A percentile compares a stretch with the other conserved stretches of the same genome.
These are phyloP conservation scores for Ophiostoma sp. DNA, from an alignment of 2,329 filamentous ascomycete genomes.

Conservation along the genomic window DNA sequence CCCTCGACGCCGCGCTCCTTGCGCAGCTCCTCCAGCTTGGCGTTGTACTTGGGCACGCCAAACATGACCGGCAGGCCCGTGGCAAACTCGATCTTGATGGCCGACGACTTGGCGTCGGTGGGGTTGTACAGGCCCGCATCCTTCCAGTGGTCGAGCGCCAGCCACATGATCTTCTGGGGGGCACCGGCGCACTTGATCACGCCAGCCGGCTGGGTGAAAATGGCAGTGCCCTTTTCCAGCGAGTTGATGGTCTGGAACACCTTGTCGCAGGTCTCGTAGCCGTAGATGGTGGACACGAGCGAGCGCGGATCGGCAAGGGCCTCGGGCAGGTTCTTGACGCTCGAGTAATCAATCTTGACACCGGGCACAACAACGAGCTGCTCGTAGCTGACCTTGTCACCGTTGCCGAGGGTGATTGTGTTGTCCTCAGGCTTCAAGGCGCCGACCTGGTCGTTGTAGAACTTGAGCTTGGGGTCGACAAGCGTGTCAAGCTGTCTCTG, in stretches of 20 bases:
- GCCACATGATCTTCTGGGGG: slow-evolving; percentile 59
- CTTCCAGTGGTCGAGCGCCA: slow-evolving; percentile 56
- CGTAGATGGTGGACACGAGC: slow-evolving; percentile 53
- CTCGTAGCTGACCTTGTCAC: slow-evolving; percentile 55
- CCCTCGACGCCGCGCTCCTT: slow-evolving; percentile 52
- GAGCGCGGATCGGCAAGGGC: slow-evolving; percentile 46
- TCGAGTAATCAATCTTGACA: slow-evolving; percentile 47
- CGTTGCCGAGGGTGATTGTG: slow-evolving; percentile 49
- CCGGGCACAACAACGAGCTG: slow-evolving; percentile 60
- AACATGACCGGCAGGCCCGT: slow-evolving; percentile 55
- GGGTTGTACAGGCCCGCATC: slow-evolving; percentile 46
- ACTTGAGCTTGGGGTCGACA: slow-evolving; percentile 55
- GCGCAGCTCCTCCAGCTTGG: slow-evolving; percentile 49
- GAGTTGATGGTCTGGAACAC: slow-evolving; percentile 45
- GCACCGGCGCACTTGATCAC: slow-evolving; percentile 57
- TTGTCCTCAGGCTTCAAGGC: slow-evolving; percentile 53
- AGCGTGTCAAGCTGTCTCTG: slow-evolving; percentile 46
- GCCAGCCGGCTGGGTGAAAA: slow-evolving; percentile 57
- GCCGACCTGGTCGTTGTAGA: slow-evolving; percentile 51
- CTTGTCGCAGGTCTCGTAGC: slow-evolving; percentile 52
- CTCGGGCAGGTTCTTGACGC: slow-evolving; percentile 52
- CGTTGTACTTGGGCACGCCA: slow-evolving; percentile 55
- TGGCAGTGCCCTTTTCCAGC: slow-evolving; percentile 46
- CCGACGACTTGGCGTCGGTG: slow-evolving; percentile 33
- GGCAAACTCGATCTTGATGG: slow-evolving; percentile 51